These are phyloP conservation scores for Fraxinus xanthoxyloides DNA, from an alignment of 305 asterid species.

Conservation along the genomic window DNA sequence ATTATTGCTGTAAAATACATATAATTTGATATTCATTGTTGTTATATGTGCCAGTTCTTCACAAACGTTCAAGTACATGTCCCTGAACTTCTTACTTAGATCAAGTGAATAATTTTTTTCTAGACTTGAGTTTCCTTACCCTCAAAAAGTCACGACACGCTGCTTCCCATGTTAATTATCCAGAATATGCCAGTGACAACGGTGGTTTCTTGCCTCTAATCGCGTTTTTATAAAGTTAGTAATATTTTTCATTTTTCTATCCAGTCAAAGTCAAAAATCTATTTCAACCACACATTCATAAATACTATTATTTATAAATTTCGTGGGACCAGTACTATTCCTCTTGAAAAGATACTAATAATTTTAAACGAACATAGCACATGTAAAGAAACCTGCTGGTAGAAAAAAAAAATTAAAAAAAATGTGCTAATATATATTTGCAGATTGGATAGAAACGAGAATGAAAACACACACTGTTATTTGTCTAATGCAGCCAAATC, in stretches of 20 bases:
- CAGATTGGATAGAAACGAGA: neutral
- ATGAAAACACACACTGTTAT: neutral
- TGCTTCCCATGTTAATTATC: neutral
- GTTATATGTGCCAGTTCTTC: neutral
- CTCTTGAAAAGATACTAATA: neutral
- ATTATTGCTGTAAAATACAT: conserved; percentile 6
- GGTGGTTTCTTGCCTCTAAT: neutral
- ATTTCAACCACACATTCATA: neutral
- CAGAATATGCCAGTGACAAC: neutral
- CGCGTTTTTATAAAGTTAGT: neutral
- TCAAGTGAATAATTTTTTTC: neutral
- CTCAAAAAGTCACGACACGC: neutral
- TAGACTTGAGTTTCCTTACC: neutral
- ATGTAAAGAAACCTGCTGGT: neutral
- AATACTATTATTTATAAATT: neutral
- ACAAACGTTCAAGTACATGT: neutral
- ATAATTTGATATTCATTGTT: neutral
- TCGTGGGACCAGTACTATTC: neutral
- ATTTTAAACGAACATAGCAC: neutral
- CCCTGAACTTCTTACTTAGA: neutral
- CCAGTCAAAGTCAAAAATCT: neutral
- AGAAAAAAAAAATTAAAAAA: neutral
- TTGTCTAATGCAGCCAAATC: neutral
- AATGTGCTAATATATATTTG: neutral
- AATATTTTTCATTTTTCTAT: too few species aligned